Conservation (phyloP, 352 stramenopile genomes). For the Phytopythium sindhum region DNA sequence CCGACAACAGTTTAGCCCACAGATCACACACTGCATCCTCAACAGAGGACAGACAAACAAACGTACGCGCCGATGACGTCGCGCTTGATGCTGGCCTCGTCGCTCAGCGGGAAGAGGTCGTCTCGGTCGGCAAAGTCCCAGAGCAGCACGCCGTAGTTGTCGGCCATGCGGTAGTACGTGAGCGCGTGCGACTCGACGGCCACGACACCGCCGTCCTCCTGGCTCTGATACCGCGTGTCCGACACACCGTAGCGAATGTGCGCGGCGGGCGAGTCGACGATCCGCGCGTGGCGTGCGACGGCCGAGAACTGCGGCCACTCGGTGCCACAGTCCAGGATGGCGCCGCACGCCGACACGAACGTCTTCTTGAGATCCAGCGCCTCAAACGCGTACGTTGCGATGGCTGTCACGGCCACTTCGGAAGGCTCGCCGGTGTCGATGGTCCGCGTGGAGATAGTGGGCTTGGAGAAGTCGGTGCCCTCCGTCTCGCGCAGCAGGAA, state of each 20-base stretch:
- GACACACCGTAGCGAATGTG: slow-evolving; percentile 48
- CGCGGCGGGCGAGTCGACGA: slow-evolving; percentile 31
- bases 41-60: background rate
- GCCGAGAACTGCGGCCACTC: slow-evolving; percentile 44
- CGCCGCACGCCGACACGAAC: slow-evolving; percentile 38
- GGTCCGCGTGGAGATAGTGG: slow-evolving; percentile 32
- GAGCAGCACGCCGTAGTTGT: slow-evolving; percentile 20
- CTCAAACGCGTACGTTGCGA: slow-evolving; percentile 49
- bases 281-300: slow-evolving; percentile 20
- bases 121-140: slow-evolving; percentile 35
- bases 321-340: slow-evolving; percentile 35
- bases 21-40: slow-evolving; percentile 13
- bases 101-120: slow-evolving; percentile 22
- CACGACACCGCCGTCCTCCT: slow-evolving; percentile 20
- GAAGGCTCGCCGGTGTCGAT: slow-evolving; percentile 19
- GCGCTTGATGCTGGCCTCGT: slow-evolving; percentile 25
- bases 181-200: slow-evolving; percentile 23
- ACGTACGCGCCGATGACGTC: slow-evolving; percentile 33
- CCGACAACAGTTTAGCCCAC: slow-evolving; percentile 29
- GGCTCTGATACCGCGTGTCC: slow-evolving; percentile 26
- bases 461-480: slow-evolving; percentile 25
- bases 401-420: slow-evolving; percentile 42
- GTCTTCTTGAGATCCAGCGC: slow-evolving; percentile 36
- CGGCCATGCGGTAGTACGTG: slow-evolving; percentile 22
- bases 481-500: slow-evolving; percentile 49